Conservation (phyloP, 352 stramenopile species). For the Pythium chondricola region DNA sequence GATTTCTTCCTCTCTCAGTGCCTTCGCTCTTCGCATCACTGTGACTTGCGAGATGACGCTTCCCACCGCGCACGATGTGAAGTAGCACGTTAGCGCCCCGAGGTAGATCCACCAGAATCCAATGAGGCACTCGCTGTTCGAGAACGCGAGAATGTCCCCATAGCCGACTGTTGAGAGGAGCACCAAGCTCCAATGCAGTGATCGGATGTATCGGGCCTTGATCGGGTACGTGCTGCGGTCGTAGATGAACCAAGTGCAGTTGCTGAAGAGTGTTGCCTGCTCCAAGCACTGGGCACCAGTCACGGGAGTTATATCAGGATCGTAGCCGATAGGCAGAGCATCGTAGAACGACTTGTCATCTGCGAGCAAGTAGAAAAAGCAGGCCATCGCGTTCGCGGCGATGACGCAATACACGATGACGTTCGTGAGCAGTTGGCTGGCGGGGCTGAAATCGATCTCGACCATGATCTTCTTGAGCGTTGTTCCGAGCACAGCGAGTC, state of each 20-base stretch:
- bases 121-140: slow-evolving; percentile 42
- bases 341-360: slow-evolving; percentile 42
- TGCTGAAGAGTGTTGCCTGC: slow-evolving; percentile 39
- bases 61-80: slow-evolving; percentile 47
- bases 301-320: slow-evolving; percentile 13
- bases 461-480: slow-evolving; percentile 40
- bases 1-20: slow-evolving; percentile 44
- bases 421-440: slow-evolving; percentile 35
- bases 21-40: slow-evolving; percentile 31
- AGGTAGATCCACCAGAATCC: slow-evolving; percentile 66
- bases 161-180: slow-evolving; percentile 65
- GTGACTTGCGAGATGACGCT: slow-evolving; percentile 50
- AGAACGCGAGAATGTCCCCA: slow-evolving; percentile 59
- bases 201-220: slow-evolving; percentile 47
- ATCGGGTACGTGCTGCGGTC: slow-evolving; percentile 54
- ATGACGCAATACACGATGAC: slow-evolving; percentile 37
- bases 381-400: slow-evolving; percentile 38
- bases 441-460: slow-evolving; percentile 30
- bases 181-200: slow-evolving; percentile 67
- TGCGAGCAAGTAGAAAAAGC: slow-evolving; percentile 50
- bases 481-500: slow-evolving; percentile 28
- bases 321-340: slow-evolving; percentile 26
- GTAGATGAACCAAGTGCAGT: slow-evolving; percentile 72
- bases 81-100: slow-evolving; percentile 65
- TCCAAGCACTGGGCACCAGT: slow-evolving; percentile 39